Evolutionary conservation across 768 basidiomycete genomes (phyloP), one percentile per base, ranked within the genome.

Genomic region (Ramaria sp.): DNA sequence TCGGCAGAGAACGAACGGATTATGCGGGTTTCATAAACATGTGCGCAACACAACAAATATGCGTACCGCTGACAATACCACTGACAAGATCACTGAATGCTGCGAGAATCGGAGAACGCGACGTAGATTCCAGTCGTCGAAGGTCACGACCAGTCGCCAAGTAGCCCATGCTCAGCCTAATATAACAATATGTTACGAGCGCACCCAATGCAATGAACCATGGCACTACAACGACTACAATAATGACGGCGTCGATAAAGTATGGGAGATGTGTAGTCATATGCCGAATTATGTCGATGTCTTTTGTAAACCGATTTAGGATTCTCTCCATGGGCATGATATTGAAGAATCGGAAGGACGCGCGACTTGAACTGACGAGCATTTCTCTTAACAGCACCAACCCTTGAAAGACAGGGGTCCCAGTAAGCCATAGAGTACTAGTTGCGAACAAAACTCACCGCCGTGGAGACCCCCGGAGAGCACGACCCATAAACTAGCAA

Each of bases 91-190:
- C 61, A 27, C 49, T 37, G 51, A 61, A 62, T 7, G 57, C 63
- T 5, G 57, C 60, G 53, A 57, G 58, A 43, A 62, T 60, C 16
- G 64, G 61, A 5, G 60, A 59, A 43, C 69, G 62, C n/a, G 67
- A 63, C 10, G 66, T 71, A 18, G 69, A 65, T 55, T 71, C 69
- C 52, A 71, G 64, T 20, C 71, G 56, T 32, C 70, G 56, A 27
- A 71, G 55, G 53, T 68, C 68, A 48, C 71, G 57, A 0, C 68
- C 64, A 39, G 65, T 63, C 36, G 59, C 58, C 41, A 56, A 34
- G 58, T 67, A 61, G 2, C 39, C 60, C 28, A 59, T 47, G 18
- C 57, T 56, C n/a, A 57, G 49, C 22, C 50, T n/a, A 47, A 42
- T 34, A 24, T 59, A 59, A n/a, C 37, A 6, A 27, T 24, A 57